phyloP scores from a whole-genome alignment of 2,329 filamentous ascomycete genomes.

The Corynespora cassiicola region DNA sequence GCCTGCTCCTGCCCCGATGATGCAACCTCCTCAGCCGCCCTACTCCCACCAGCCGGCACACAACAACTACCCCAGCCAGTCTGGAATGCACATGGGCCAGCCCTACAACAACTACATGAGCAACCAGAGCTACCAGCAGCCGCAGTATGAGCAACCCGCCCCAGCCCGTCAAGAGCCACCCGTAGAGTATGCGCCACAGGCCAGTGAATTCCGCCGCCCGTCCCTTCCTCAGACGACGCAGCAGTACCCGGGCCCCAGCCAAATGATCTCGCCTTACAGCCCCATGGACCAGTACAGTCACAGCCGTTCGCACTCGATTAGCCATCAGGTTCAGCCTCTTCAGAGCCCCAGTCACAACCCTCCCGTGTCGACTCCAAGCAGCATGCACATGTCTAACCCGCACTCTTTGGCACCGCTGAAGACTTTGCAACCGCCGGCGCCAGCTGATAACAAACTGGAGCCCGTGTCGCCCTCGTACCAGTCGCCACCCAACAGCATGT shows the following conservation, averaged over 20 bases:
- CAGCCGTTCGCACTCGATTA: conserved; percentile 45
- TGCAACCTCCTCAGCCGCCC: conserved; percentile 43
- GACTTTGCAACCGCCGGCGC: conserved; percentile 42
- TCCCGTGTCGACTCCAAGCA: conserved; percentile 31
- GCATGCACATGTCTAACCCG: conserved; percentile 37
- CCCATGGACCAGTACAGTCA: conserved; percentile 46
- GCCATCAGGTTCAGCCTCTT: conserved; percentile 39
- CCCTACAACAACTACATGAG: conserved; percentile 49
- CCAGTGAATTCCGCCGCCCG: conserved; percentile 47
- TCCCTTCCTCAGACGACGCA: conserved; percentile 44
- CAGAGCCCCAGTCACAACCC: conserved; percentile 41
- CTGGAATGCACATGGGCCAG: conserved; percentile 44
- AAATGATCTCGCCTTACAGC: conserved; percentile 42
- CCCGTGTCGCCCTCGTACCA: conserved; percentile 53
- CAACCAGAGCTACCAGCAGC: conserved; percentile 42
- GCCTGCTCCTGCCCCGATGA: conserved; percentile 39
- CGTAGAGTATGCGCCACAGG: conserved; percentile 45
- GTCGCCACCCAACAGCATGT: conserved; percentile 39
- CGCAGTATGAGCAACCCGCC: conserved; percentile 45
- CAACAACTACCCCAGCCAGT: conserved; percentile 38
- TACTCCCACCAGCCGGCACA: conserved; percentile 27
- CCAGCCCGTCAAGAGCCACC: conserved; percentile 45
- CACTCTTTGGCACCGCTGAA: conserved; percentile 52
- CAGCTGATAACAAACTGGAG: conserved; percentile 47
- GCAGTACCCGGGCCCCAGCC: conserved; percentile 43